Evolutionary conservation across 495 filamentous ascomycete species (phyloP).

Genomic region (Xylaria cubensis): DNA sequence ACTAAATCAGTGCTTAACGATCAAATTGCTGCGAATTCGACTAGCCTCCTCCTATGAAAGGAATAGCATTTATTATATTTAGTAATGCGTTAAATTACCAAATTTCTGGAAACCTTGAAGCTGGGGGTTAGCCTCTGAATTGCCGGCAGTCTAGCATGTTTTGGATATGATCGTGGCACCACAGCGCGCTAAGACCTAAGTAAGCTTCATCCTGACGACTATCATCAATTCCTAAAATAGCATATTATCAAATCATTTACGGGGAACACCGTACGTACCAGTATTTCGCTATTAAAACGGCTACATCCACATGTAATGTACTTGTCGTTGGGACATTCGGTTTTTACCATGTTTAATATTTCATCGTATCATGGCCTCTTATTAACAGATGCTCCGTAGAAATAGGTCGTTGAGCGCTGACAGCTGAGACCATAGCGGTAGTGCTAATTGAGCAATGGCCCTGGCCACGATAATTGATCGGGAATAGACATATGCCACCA

Average conservation of each 20-base stretch:
- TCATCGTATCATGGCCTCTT: too few relatives aligned
- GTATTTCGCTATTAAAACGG: neutral
- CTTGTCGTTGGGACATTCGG: too few relatives aligned
- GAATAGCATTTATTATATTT: constrained; percentile 18
- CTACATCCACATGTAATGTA: neutral
- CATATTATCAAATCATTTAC: constrained; percentile 11
- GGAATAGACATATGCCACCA: too few relatives aligned
- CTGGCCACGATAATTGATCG: too few relatives aligned
- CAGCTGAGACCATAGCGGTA: neutral
- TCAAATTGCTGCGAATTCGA: neutral
- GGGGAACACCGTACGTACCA: neutral
- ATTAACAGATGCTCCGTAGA: too few relatives aligned
- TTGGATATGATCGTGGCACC: neutral
- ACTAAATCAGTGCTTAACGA: neutral
- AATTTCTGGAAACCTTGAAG: constrained; percentile 12
- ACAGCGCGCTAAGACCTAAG: neutral
- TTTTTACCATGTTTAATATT: too few relatives aligned
- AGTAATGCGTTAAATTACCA: constrained; percentile 21
- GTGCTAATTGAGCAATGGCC: too few relatives aligned
- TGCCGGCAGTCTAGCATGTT: constrained; percentile 13
- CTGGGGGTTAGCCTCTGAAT: neutral
- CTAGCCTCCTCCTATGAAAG: neutral
- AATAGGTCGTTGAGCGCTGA: too few relatives aligned
- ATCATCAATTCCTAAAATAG: constrained; percentile 23
- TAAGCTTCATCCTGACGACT: constrained; percentile 5